These are phyloP conservation scores for Diutina rugosa DNA, from an alignment of 1,139 yeast genomes.

Conservation along the genomic window DNA sequence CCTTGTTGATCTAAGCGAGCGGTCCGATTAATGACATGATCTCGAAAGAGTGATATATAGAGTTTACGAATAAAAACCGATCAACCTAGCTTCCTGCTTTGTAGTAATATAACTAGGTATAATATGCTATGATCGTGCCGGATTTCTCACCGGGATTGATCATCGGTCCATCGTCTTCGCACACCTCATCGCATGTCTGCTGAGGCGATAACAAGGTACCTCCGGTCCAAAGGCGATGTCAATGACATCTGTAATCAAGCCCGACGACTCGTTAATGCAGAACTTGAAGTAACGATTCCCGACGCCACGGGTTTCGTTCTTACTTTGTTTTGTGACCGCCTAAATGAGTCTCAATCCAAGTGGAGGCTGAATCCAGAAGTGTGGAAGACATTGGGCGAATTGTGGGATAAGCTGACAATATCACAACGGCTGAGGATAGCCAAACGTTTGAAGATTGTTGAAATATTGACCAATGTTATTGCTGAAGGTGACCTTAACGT, in stretches of 20 bases:
- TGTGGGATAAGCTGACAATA: slow-evolving; percentile 23
- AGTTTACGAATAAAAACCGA: neutral
- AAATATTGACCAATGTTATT: slow-evolving; percentile 12
- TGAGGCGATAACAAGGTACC: slow-evolving; percentile 48
- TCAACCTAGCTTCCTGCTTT: neutral
- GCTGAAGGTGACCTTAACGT: slow-evolving; percentile 14
- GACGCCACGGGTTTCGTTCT: slow-evolving; percentile 44
- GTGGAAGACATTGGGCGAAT: slow-evolving; percentile 30
- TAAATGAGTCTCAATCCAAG: slow-evolving; percentile 27
- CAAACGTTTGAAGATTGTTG: slow-evolving; percentile 14
- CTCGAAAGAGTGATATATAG: slow-evolving; percentile 3
- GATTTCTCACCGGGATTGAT: no score
- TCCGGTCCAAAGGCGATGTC: slow-evolving; percentile 29
- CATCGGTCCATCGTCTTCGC: neutral
- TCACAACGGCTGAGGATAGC: slow-evolving; percentile 13
- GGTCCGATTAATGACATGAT: neutral
- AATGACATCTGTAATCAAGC: slow-evolving; percentile 4
- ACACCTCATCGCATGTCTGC: slow-evolving; percentile 17
- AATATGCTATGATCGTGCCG: neutral
- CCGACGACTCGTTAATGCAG: slow-evolving; percentile 21
- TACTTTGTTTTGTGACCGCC: slow-evolving; percentile 55
- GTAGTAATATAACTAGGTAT: neutral
- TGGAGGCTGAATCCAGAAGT: slow-evolving; percentile 29
- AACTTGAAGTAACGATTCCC: slow-evolving; percentile 30
- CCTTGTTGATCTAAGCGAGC: slow-evolving; percentile 63